Evolutionary conservation across 2,329 filamentous ascomycete species (phyloP), one percentile per base, ranked within the genome.

Genomic region (Fusarium piperis): DNA sequence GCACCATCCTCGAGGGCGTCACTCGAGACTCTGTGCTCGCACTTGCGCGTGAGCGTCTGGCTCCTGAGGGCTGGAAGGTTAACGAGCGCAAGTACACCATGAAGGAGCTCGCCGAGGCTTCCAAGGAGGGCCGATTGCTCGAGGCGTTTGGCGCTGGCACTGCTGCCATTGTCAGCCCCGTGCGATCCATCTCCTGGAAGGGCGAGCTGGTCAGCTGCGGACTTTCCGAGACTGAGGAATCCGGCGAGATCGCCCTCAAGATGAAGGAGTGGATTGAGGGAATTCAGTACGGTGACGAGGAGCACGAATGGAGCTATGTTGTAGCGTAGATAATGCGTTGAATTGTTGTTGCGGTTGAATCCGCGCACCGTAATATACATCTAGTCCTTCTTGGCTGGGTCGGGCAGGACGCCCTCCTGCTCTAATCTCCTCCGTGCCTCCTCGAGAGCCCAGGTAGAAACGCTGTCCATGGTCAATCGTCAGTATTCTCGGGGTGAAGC

Each of bases 381-480:
- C 46, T 51, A 82, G 60, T 83, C 76, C 81, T 88, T 88, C 85
- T 85, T 83, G 62, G 84, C 82, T 41, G 93, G 92, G 78, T 98
- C 95, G 79, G 93, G 90, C 79, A 98, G 85, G 80, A 98, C 95
- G 67, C 96, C 96, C 87, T 99, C 96, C 67, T 91, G 93, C 86
- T 99, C 96, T 88, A 99, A 91, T 86, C 96, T 90, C 86, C 96
- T 90, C 80, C 96, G 90, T 59, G 96, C 96, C 86, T 99, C 96
- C 85, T 99, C 96, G 46, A 99, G 90, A 71, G 96, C 96, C 96
- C 96, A 99, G 62, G 95, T 98, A 87, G 98, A 96, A 90, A 99
- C 98, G 83, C 96, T 99, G 78, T 68, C 64, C 44, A 46, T 46
- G 18, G 59, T 30, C 18, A 23, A 72, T 83, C 76, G 82, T 79